Base-by-base conservation (phyloP, 78 protist species). In the Dictyostelium discoideum region DNA sequence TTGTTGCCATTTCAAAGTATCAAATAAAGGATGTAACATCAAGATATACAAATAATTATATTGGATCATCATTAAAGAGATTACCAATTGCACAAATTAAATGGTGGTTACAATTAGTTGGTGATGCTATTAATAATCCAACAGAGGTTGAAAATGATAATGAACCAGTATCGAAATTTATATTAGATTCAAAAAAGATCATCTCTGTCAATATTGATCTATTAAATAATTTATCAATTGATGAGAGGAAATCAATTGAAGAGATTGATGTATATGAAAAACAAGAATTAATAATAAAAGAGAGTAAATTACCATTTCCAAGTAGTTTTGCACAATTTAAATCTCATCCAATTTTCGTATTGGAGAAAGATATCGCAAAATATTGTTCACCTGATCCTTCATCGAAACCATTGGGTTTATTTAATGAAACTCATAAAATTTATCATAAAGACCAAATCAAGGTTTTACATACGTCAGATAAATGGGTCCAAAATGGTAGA, bases 401-500 rank as follows among this genome's bases (percentile, higher is more conserved):
- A 9, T 74, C 79, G n/a, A 54, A 85, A 16, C 69, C 86, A n/a
- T 22, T 85, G 44, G 96, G 96, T 20, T 24, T 77, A 76, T 93
- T 93, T 76, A 85, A 92, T 14, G 93, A 80, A 7, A 13, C 54
- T 0, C 78, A 84, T 22, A 50, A 57, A 26, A 84, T 86, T 0
- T 86, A 93, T 85, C 92, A 86, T 76, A 20, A 32, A 46, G 72
- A 20, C 24, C n/a, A 13, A 22, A 11, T 87, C 0, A 57, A 81
- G 39, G 2, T 13, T 16, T 54, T 93, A 32, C 96, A 93, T 77
- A 78, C 85, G n/a, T 11, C 73, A 9, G 96, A 93, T 86, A 93
- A 85, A 67, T 93, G 96, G 96, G 57, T 93, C 20, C 93, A 93
- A 93, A 60, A 74, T 20, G 92, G 88, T 37, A 79, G 93, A 44